Evolutionary conservation across 164 flowering plant species (phyloP), one percentile per base, ranked within the genome.

Genomic region (Tinospora cordifolia): DNA sequence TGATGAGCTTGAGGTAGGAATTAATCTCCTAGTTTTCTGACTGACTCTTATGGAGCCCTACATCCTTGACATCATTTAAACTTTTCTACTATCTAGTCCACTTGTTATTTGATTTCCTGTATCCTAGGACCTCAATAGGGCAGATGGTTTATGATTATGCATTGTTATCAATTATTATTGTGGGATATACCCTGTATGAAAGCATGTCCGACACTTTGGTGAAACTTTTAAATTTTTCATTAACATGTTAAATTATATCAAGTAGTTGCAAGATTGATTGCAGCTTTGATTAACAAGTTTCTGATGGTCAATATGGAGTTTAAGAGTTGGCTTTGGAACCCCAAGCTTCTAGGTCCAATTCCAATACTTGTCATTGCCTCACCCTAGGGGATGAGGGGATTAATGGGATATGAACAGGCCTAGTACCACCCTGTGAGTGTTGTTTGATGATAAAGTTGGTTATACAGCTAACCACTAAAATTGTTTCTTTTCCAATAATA

Each of bases 1-100:
- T 34, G 98, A 95, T 80, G 92, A 86, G 39, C 77, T 84, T 71
- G 90, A 89, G 91, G 98, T 93, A 84, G 39, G 26, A 3, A 68
- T 62, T 70, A 17, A 3, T 25, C 51, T 54, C 60, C 8, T 41
- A 30, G 30, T 9, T 6, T 21, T 30, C 40, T 46, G 14, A 34
- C 8, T 17, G 27, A 24, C 9, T 69, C 4, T 38, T 36, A 17
- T 7, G 44, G 9, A 0, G 34, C 38, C 6, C 13, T 68, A 40
- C 8, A 17, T 51, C 58, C 22, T 17, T n/a, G 0, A 51, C 22
- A 51, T 51, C 58, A 54, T 54, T 19, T 54, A 21, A 54, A 21
- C n/a, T 21, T 54, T 54, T 22, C 60, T 54, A 21, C 10, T 19
- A 19, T 54, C 54, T 13, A 47, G 14, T 47, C 19, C 54, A 47